Percentiles rank a stretch among this genome's conserved stretches.
phyloP scores from a whole-genome alignment of 306 rosid species.

The Vicia sativa region DNA sequence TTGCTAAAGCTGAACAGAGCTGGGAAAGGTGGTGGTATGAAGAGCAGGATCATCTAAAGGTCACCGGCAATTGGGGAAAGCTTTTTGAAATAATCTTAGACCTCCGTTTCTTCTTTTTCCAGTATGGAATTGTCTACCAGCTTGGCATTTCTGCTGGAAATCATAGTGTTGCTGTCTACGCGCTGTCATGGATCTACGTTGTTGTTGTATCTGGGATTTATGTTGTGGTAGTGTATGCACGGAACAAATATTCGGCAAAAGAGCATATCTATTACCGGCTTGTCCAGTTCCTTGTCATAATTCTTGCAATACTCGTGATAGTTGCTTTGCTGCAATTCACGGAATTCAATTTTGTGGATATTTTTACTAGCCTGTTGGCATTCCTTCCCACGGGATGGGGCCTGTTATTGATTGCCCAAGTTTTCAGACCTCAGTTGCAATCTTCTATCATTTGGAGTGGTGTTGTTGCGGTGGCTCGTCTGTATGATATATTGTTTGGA shows the following conservation, averaged over 20 bases:
- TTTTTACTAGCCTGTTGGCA: slow-evolving; percentile 54
- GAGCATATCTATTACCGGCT: slow-evolving; percentile 56
- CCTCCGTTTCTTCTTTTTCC: slow-evolving; percentile 55
- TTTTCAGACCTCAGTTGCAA: slow-evolving; percentile 47
- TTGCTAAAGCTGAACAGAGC: slow-evolving; percentile 59
- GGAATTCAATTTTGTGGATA: slow-evolving; percentile 42
- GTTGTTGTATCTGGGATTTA: slow-evolving; percentile 44
- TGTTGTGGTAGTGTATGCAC: slow-evolving; percentile 45
- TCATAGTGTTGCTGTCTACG: slow-evolving; percentile 48
- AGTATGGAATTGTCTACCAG: slow-evolving; percentile 58
- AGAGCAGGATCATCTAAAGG: slow-evolving; percentile 56
- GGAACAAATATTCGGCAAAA: slow-evolving; percentile 50
- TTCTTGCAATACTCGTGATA: slow-evolving; percentile 47
- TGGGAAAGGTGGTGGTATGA: slow-evolving; percentile 60
- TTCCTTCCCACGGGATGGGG: slow-evolving; percentile 63
- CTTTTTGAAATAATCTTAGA: slow-evolving; percentile 52
- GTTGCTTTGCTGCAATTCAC: slow-evolving; percentile 52
- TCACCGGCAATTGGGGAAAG: slow-evolving; percentile 58
- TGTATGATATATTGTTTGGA: slow-evolving; percentile 54
- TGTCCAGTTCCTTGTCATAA: slow-evolving; percentile 53
- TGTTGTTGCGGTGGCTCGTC: slow-evolving; percentile 52
- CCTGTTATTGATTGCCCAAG: slow-evolving; percentile 53
- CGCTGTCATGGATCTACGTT: slow-evolving; percentile 52
- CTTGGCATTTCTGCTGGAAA: slow-evolving; percentile 49
- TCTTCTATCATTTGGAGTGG: slow-evolving; percentile 49